Base-by-base conservation (phyloP, 176 grass and related monocot genomes). In the Cenchrus americanus region DNA sequence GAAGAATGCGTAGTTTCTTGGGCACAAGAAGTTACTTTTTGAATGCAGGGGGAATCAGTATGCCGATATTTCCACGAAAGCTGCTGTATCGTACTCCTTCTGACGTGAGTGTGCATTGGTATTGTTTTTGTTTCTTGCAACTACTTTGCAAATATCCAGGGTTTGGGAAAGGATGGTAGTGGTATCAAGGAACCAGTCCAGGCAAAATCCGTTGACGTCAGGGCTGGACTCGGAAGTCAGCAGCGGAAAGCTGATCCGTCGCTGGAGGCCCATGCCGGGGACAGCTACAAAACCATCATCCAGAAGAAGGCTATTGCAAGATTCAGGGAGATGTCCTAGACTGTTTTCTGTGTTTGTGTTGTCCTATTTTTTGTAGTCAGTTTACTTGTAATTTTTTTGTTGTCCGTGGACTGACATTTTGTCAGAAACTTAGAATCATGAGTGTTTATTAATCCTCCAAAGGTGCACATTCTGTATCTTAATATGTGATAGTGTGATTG, bases 261-360 rank as follows among this genome's bases (percentile, higher is more conserved):
- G 3, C 71, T 99, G 78, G 96, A 99, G 83, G 77, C 96, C 49
- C 93, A 90, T 81, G 87, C 91, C 1, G 93, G 96, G 23, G 96
- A 99, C 53, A 96, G 97, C 71, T 96, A 99, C 58, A 92, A 89
- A 79, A 94, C 96, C 80, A 96, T 99, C 81, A 93, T 99, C 81
- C 93, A 96, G 77, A 99, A 99, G 89, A 99, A 96, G 85, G 93
- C 96, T 5, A 99, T 96, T 71, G 93, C 91, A 70, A 96, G 96
- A 86, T 97, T 97, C 81, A 86, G 92, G 68, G 95, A 97, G 81
- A 94, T 97, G 88, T 73, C 88, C 0, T 97, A 84, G 83, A 19
- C 11, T 44, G 12, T 82, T 67, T 55, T 78, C 54, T 54, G 52
- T 54, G 11, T 22, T 66, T 60, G 48, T 74, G 30, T 50, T 68